Evolutionary conservation across 73 alveolate species (phyloP).

Genomic region (Uronychia setigera): DNA sequence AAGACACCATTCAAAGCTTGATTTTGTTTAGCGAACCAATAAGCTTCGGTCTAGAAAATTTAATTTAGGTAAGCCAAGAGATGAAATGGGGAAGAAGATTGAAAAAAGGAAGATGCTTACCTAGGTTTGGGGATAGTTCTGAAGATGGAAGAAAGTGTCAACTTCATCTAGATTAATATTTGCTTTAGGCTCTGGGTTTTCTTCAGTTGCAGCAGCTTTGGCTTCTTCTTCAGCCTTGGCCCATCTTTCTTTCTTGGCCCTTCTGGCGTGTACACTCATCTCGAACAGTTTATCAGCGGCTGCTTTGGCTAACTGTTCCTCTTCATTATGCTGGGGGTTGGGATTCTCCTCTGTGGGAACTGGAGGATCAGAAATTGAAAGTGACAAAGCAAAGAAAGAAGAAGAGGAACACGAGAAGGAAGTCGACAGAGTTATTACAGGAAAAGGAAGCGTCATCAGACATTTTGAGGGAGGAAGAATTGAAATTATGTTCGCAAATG

Average conservation of each 20-base stretch:
- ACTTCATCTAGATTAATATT: conserved; percentile 14
- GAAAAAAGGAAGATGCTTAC: neutral
- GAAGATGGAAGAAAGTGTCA: conserved; percentile 39
- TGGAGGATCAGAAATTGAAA: conserved; percentile 33
- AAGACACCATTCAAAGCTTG: conserved; percentile 24
- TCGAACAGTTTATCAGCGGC: conserved; percentile 65
- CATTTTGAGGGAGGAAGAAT: conserved; percentile 66
- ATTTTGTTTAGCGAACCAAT: conserved; percentile 31
- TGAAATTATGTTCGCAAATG: conserved; percentile 75
- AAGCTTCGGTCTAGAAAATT: conserved; percentile 24
- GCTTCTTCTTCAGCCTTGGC: conserved; percentile 50
- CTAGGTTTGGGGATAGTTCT: conserved; percentile 47
- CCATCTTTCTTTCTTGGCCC: conserved; percentile 52
- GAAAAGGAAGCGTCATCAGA: conserved; percentile 65
- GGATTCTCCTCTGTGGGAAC: conserved; percentile 20
- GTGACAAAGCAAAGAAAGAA: neutral
- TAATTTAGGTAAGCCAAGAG: neutral
- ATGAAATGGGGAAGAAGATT: neutral
- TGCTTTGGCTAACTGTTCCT: conserved; percentile 47
- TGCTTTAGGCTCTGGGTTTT: conserved; percentile 30
- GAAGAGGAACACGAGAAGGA: conserved; percentile 49
- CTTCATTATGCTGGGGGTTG: conserved; percentile 17
- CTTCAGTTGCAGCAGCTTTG: conserved; percentile 17
- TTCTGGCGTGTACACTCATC: conserved; percentile 46
- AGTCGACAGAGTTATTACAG: conserved; percentile 55